Base-by-base conservation (phyloP, 441 rosid species). In the Erysimum cheiri region DNA sequence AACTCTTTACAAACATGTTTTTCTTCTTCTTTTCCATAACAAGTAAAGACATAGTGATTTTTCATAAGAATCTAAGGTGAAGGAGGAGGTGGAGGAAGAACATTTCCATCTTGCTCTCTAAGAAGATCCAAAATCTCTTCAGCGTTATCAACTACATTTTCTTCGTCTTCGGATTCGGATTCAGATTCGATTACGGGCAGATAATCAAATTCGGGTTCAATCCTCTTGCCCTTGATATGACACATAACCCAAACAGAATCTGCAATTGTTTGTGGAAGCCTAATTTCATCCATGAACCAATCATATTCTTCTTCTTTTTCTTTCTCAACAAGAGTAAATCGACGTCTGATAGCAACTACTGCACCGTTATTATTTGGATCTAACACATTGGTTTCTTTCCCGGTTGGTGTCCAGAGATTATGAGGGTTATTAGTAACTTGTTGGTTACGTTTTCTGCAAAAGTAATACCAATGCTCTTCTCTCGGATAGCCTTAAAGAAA, bases 391-490 rank as follows among this genome's bases (percentile, higher is more conserved):
- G 13, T 59, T 39, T 52, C 47, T 62, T 71, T 44, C n/a, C 54
- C 69, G 2, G 14, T 47, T 32, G 33, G 70, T 64, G 33, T 63
- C 78, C 87, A 74, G 2, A 64, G 54, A 83, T 26, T 80, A 73
- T 35, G 64, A 76, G 67, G 77, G 78, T 50, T 40, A 36, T 58
- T 50, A 7, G 33, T 60, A 24, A 54, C 46, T 47, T 64, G 60
- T 32, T 59, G 40, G 8, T 32, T 44, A 56, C 28, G 61, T 40
- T 37, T 64, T 24, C 43, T 71, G 61, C 81, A 47, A 61, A 75
- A 87, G 60, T 75, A 85, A 70, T 81, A 80, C 79, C 69, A 77
- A 15, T 82, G 75, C 43, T 80, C 67, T 62, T 85, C 85, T 29
- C 32, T 60, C 53, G 65, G 53, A 37, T 63, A 56, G 4, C 80